Conservation (phyloP, 2,329 filamentous ascomycete genomes). For the Arthrocladium fulminans region DNA sequence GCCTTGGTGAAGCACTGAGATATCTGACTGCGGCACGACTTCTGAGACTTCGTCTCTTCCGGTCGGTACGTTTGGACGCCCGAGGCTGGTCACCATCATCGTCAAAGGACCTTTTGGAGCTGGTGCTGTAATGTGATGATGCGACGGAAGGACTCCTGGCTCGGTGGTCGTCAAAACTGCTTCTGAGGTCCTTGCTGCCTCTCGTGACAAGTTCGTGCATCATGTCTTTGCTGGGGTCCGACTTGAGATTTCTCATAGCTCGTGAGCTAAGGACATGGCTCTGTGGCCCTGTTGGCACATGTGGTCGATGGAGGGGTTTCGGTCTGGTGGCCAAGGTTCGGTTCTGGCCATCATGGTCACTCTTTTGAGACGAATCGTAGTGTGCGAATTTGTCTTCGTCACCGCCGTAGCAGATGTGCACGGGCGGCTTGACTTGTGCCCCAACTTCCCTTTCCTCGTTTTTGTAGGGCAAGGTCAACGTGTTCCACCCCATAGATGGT, state of each 20-base stretch:
- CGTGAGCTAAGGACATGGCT: constrained; percentile 14
- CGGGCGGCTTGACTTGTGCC: constrained; percentile 7
- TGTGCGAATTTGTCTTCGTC: constrained; percentile 22
- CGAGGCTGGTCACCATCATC: constrained; percentile 22
- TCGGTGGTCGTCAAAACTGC: constrained; percentile 18
- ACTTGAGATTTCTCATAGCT: constrained; percentile 18
- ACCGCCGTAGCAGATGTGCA: constrained; percentile 24
- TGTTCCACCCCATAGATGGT: constrained; percentile 17
- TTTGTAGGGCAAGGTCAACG: constrained; percentile 17
- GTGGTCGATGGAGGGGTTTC: not conserved
- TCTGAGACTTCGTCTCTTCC: constrained; percentile 9
- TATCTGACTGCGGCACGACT: constrained; percentile 6
- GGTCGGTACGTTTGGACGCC: constrained; percentile 19
- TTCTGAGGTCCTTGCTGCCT: constrained; percentile 18
- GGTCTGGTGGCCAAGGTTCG: constrained; percentile 6
- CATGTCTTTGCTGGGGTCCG: constrained; percentile 19
- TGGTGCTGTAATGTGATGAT: constrained; percentile 23
- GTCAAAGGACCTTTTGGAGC: constrained; percentile 24
- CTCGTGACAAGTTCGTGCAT: constrained; percentile 20
- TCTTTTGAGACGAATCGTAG: constrained; percentile 23
- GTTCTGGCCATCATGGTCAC: constrained; percentile 11
- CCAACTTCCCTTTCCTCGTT: constrained; percentile 16
- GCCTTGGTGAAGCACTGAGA: not conserved
- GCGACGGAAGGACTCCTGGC: constrained; percentile 22
- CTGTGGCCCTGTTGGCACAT: not conserved